Base-by-base conservation (phyloP, 2,329 filamentous ascomycete genomes). In the Fusarium clavum region DNA sequence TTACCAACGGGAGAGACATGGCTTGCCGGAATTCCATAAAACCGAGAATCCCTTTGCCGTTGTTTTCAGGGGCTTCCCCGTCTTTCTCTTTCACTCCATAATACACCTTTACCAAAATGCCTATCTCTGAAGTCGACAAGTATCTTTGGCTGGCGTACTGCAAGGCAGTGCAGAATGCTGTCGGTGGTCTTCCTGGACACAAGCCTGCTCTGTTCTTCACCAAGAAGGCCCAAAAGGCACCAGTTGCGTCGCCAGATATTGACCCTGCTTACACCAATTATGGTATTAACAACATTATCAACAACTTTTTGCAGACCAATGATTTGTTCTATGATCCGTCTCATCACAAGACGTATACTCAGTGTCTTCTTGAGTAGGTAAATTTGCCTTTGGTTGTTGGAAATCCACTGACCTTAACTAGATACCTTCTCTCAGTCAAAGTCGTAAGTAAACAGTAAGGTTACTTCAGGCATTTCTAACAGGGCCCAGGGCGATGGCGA, bases 141-240 rank as follows among this genome's bases (percentile, higher is more conserved):
- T 54, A 66, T 20, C 53, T 71, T 13, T 71, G 69, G 69, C 38
- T 71, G 22, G 68, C 69, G 5, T 71, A 71, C 52, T 71, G 69
- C 46, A 71, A 71, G 22, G 60, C 46, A 24, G 56, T 71, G 5
- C 68, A 71, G 41, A 71, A 71, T 34, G 60, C 59, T 18, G 69
- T 69, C 13, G 69, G 69, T 27, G 69, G 69, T 4, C 64, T 71
- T 1, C 69, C 69, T 14, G 69, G 69, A 27, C 69, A 71, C 20
- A 71, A 66, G 46, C 69, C 69, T n/a, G 69, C 69, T 6, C 18
- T 71, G 24, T 71, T 71, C 30, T 71, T 71, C 32, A 71, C 69
- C 53, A 71, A 69, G n/a, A 56, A 69, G 22, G 69, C 69, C 12
- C 69, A 71, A 27, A 71, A 71, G 11, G 69, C 69, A 12, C 69